Base-by-base conservation (phyloP, 495 filamentous ascomycete genomes). In the Corynascus novoguineensis region DNA sequence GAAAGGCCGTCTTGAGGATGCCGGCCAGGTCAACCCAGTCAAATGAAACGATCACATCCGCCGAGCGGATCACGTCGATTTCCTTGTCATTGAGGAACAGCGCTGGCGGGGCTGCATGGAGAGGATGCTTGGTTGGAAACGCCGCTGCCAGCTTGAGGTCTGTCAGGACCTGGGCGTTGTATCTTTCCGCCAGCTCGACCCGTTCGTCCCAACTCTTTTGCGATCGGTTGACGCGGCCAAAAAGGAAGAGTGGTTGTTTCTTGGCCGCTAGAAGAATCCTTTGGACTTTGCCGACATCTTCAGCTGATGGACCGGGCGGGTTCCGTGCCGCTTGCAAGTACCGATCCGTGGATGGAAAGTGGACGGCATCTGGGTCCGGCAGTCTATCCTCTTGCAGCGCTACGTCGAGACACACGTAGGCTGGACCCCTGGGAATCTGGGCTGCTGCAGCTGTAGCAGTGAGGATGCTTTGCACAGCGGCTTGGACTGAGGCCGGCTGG, bases 11-110 rank as follows among this genome's bases (percentile, higher is more conserved):
- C 35, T 28, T 41, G 10, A 52, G 11, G 1, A 35, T 28, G 7
- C 50, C 50, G 12, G 50, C 32, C 9, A 52, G 34, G 10, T 52
- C 50, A 22, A 52, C 50, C 50, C 50, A 52, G 50, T 52, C 37
- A 14, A 52, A 52, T 11, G 50, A 25, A 1, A 52, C 37, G 34
- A 54, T 54, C 24, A 54, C 12, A 2, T 34, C 40, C 4, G 52
- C n/a, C 1, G 52, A 19, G 2, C 38, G 52, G 15, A 54, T 54
- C 24, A 19, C 41, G 0, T 34, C 4, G 27, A 54, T 46, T 6
- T 32, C 40, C 24, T 45, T 10, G 0, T 21, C 10, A 15, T 17
- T 35, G 27, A 54, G 52, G 5, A 35, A 22, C 5, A 34, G 3
- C 7, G 24, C 21, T 8, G 52, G 52, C 5, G 52, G 17, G 9